phyloP scores from a whole-genome alignment of 2,329 filamentous ascomycete species.

The Xylariomycetidae sp. region DNA sequence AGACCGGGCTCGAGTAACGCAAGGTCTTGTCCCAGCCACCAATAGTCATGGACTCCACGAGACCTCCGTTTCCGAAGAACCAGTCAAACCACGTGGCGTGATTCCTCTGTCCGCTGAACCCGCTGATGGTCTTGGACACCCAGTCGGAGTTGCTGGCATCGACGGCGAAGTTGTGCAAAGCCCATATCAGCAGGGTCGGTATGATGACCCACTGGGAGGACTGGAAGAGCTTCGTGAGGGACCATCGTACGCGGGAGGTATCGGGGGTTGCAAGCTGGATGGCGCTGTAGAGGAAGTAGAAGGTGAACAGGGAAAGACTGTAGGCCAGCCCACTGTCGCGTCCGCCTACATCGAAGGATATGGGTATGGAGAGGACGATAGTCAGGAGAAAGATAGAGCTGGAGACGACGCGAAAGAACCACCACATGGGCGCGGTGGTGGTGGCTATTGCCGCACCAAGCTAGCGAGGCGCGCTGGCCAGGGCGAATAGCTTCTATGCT shows the following conservation, averaged over 20 bases:
- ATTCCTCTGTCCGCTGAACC: conserved; percentile 53
- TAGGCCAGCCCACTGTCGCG: conserved; percentile 91
- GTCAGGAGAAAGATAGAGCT: conserved; percentile 82
- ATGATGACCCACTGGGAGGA: conserved; percentile 82
- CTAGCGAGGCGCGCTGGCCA: conserved; percentile 27
- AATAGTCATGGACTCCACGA: conserved; percentile 74
- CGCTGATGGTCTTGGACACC: conserved; percentile 73
- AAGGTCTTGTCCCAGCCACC: conserved; percentile 85
- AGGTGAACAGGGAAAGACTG: conserved; percentile 79
- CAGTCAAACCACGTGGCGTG: conserved; percentile 66
- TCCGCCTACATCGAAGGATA: conserved; percentile 96
- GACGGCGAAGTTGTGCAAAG: conserved; percentile 88
- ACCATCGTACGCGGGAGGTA: conserved; percentile 66
- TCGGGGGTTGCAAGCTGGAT: conserved; percentile 78
- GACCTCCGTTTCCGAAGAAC: conserved; percentile 79
- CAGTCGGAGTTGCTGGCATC: conserved; percentile 73
- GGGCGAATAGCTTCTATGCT: no score
- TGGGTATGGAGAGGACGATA: conserved; percentile 90
- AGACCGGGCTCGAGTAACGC: conserved; percentile 86
- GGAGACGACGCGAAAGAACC: conserved; percentile 72
- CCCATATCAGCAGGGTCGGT: conserved; percentile 85
- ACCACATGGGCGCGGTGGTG: conserved; percentile 63
- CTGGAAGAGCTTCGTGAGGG: conserved; percentile 62
- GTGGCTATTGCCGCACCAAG: conserved; percentile 29
- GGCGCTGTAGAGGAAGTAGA: conserved; percentile 84